Conservation (phyloP, 2,329 filamentous ascomycete species). For the Neoascochyta sp. region DNA sequence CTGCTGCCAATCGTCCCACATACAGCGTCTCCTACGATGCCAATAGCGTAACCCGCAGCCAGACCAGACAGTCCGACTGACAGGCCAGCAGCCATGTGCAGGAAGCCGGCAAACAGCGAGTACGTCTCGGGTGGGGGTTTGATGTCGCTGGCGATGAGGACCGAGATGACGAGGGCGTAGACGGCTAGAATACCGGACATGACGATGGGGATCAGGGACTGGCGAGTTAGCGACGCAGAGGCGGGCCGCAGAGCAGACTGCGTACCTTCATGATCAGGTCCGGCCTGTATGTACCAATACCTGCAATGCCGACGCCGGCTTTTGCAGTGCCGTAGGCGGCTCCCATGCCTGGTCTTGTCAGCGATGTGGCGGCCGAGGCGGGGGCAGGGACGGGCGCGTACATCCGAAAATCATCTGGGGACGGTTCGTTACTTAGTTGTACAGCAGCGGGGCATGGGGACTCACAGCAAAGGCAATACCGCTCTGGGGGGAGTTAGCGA, state of each 20-base stretch:
- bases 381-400: too few species aligned
- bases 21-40: conserved; percentile 87
- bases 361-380: conserved; percentile 5
- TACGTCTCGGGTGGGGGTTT: conserved; percentile 68
- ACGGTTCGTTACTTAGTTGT: conserved; percentile 21
- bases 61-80: conserved; percentile 58
- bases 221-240: conserved; percentile 18
- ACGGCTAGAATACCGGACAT: conserved; percentile 99
- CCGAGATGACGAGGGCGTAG: conserved; percentile 93
- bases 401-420: conserved; percentile 73
- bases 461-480: conserved; percentile 68
- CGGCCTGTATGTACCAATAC: conserved; percentile 78
- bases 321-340: conserved; percentile 86
- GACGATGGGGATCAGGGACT: conserved; percentile 84
- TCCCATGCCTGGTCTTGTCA: conserved; percentile 55
- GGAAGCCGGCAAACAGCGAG: conserved; percentile 85
- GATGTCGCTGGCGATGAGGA: conserved; percentile 90
- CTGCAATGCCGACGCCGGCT: conserved; percentile 82
- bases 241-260: not conserved
- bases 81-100: conserved; percentile 88
- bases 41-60: conserved; percentile 64
- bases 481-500: conserved; percentile 53
- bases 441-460: conserved; percentile 10
- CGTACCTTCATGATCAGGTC: conserved; percentile 87
- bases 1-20: conserved; percentile 20